A percentile compares a stretch with the other conserved stretches of the same genome.
phyloP scores from a whole-genome alignment of 2,329 filamentous ascomycete species.

The Nannizziopsis barbatae region DNA sequence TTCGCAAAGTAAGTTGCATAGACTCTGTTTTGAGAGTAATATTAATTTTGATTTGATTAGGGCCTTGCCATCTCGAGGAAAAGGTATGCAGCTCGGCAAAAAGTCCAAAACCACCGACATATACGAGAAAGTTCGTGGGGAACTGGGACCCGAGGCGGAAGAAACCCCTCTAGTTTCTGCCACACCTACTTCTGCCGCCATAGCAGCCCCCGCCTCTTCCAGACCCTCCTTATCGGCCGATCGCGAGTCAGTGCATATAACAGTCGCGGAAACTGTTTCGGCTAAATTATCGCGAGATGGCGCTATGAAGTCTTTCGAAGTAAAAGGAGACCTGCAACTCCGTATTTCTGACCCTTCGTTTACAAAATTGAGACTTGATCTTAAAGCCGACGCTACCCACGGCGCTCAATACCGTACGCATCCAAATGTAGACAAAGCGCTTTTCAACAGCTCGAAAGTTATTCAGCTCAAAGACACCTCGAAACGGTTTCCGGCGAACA shows the following conservation, averaged over 20 bases:
- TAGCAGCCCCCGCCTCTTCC: constrained; percentile 43
- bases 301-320: constrained; percentile 68
- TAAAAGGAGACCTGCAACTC: constrained; percentile 85
- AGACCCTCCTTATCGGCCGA: constrained; percentile 57
- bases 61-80: constrained; percentile 59
- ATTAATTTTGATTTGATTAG: constrained; percentile 27
- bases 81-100: constrained; percentile 98
- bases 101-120: constrained; percentile 97
- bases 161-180: constrained; percentile 59
- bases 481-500: constrained; percentile 89
- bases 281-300: constrained; percentile 84
- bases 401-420: constrained; percentile 90
- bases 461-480: constrained; percentile 84
- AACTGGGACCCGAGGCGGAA: constrained; percentile 78
- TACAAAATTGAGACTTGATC: constrained; percentile 79
- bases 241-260: constrained; percentile 76
- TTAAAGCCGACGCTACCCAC: constrained; percentile 64
- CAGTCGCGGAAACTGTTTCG: constrained; percentile 78
- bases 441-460: constrained; percentile 69
- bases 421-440: constrained; percentile 83
- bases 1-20: constrained; percentile 56
- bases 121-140: constrained; percentile 87
- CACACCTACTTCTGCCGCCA: constrained; percentile 42
- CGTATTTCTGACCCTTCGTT: constrained; percentile 79
- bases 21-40: background rate